These are phyloP conservation scores for Malus hybrid DNA, from an alignment of 331 rosid genomes.

Conservation along the genomic window DNA sequence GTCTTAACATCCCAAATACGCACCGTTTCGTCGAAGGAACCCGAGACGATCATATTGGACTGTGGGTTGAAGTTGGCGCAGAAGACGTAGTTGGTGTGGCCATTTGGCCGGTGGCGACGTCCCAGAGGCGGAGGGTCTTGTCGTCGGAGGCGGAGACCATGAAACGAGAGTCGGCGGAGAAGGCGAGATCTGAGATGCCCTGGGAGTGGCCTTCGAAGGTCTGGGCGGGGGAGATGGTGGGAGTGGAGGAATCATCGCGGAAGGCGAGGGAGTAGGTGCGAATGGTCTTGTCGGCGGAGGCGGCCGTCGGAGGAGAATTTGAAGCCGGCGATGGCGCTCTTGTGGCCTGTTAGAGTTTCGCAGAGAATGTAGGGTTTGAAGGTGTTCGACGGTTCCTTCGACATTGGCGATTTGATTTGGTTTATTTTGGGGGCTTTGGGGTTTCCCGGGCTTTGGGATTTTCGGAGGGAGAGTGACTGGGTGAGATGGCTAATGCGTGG, in stretches of 20 bases:
- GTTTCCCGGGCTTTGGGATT: neutral
- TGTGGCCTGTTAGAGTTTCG: constrained; percentile 80
- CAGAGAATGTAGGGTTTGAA: constrained; percentile 56
- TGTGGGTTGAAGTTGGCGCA: constrained; percentile 92
- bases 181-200: constrained; percentile 86
- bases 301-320: constrained; percentile 88
- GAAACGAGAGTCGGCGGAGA: constrained; percentile 74
- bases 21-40: constrained; percentile 91
- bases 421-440: neutral
- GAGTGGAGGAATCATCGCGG: constrained; percentile 36
- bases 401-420: constrained; percentile 11
- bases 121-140: constrained; percentile 88
- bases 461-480: neutral
- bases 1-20: constrained; percentile 86
- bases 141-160: constrained; percentile 90
- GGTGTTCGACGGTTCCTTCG: constrained; percentile 38
- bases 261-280: constrained; percentile 48
- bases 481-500: no score
- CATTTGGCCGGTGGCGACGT: constrained; percentile 62
- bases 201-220: constrained; percentile 70
- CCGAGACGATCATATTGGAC: constrained; percentile 76
- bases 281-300: constrained; percentile 88
- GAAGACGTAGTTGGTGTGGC: constrained; percentile 82
- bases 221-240: constrained; percentile 52
- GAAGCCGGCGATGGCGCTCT: constrained; percentile 65